Percentiles rank a stretch among this genome's conserved stretches.
These are phyloP conservation scores for Claviceps africana DNA, from an alignment of 2,329 filamentous ascomycete species.

Conservation along the genomic window DNA sequence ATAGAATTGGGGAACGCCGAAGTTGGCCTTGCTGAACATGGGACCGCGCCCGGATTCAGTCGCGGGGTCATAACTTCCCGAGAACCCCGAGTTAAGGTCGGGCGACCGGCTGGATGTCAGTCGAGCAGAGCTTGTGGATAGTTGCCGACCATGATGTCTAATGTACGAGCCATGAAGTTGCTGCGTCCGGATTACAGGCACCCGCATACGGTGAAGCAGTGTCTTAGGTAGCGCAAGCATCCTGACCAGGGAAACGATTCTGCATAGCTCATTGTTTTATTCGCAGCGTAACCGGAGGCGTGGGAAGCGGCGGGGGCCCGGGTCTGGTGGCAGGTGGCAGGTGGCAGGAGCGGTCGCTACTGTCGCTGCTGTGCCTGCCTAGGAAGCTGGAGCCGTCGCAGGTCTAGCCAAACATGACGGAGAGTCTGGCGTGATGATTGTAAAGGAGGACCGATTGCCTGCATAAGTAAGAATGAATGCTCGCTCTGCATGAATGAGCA, in stretches of 20 bases:
- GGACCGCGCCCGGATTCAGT: slow-evolving; percentile 40
- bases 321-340: too few relatives aligned
- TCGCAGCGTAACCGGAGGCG: neutral
- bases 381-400: neutral
- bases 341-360: neutral
- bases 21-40: slow-evolving; percentile 43
- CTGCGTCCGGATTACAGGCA: neutral
- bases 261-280: slow-evolving; percentile 1
- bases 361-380: neutral
- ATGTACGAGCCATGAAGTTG: neutral
- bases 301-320: neutral
- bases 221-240: slow-evolving; percentile 2
- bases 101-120: slow-evolving; percentile 25
- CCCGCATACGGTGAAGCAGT: neutral
- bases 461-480: neutral
- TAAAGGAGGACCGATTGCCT: neutral
- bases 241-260: neutral
- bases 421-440: neutral
- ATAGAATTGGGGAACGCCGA: slow-evolving; percentile 50
- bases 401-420: neutral
- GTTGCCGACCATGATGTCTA: neutral
- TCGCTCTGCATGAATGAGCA: neutral
- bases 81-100: slow-evolving; percentile 44
- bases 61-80: slow-evolving; percentile 43
- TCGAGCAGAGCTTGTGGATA: neutral